Conservation (phyloP, 306 rosid species). For the Dalbergia cultrata region DNA sequence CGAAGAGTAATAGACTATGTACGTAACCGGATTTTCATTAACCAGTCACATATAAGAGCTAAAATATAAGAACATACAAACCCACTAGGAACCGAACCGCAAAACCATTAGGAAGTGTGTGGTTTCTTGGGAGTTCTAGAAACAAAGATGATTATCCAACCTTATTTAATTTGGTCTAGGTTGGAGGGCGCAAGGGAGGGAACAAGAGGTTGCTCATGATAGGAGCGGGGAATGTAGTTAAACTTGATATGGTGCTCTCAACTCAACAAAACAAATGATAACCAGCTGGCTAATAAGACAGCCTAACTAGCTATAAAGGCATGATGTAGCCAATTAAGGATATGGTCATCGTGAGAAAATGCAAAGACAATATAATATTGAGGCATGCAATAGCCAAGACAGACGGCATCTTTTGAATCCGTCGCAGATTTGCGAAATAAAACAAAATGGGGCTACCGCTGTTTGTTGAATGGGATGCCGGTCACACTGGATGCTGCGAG, state of each 20-base stretch:
- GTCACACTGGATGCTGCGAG: neutral
- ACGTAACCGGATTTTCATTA: neutral
- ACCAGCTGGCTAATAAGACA: conserved; percentile 37
- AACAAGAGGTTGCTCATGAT: neutral
- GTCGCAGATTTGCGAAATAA: neutral
- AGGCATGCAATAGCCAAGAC: neutral
- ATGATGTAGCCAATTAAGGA: conserved; percentile 17
- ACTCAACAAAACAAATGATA: neutral
- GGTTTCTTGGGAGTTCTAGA: conserved; percentile 19
- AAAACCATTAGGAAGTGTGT: too few relatives aligned
- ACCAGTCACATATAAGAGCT: neutral
- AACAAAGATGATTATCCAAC: conserved; percentile 2
- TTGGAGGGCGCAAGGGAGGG: neutral
- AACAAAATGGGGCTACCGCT: neutral
- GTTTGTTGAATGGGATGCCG: conserved; percentile 5
- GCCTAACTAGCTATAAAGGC: neutral
- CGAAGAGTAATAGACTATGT: neutral
- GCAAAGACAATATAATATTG: neutral
- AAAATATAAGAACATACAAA: neutral
- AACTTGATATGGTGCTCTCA: conserved; percentile 20
- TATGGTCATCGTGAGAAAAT: neutral
- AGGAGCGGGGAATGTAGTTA: neutral
- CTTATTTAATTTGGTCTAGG: neutral
- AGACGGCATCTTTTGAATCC: neutral
- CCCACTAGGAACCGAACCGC: too few relatives aligned